Evolutionary conservation across 148 eudicot genomes (phyloP).

Genomic region (Arctostaphylos glauca): DNA sequence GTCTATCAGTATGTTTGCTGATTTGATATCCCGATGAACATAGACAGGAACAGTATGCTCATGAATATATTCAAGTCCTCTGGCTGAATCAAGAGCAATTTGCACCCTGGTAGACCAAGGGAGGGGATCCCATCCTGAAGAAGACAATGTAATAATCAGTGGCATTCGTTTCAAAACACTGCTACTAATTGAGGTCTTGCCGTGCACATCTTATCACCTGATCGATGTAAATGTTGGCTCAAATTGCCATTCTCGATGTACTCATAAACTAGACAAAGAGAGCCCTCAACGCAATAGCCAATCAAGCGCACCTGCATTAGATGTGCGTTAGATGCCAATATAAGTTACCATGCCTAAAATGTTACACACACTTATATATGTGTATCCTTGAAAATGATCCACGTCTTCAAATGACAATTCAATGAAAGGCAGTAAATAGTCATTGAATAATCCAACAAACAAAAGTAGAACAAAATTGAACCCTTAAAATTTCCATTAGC

Average conservation of each 20-base stretch:
- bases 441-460: not conserved
- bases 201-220: conserved; percentile 40
- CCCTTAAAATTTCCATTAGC: not conserved
- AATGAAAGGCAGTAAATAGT: not conserved
- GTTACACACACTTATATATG: not conserved
- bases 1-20: conserved; percentile 87
- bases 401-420: not conserved
- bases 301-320: conserved; percentile 72
- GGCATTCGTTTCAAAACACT: conserved; percentile 28
- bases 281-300: conserved; percentile 77
- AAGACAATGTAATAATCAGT: not conserved
- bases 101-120: conserved; percentile 86
- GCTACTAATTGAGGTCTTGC: not conserved
- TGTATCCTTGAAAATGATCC: not conserved
- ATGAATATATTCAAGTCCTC: conserved; percentile 97
- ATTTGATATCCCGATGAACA: conserved; percentile 90
- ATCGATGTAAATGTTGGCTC: conserved; percentile 66
- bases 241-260: conserved; percentile 80
- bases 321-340: conserved; percentile 24
- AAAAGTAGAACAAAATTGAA: not conserved
- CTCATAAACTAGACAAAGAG: conserved; percentile 81
- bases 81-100: conserved; percentile 93
- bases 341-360: not conserved
- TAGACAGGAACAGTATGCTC: conserved; percentile 95
- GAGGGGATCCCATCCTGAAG: conserved; percentile 38